A percentile compares a stretch with the other conserved stretches of the same genome.
phyloP scores from a whole-genome alignment of 495 filamentous ascomycete genomes.

The Penicillium pancosmium region DNA sequence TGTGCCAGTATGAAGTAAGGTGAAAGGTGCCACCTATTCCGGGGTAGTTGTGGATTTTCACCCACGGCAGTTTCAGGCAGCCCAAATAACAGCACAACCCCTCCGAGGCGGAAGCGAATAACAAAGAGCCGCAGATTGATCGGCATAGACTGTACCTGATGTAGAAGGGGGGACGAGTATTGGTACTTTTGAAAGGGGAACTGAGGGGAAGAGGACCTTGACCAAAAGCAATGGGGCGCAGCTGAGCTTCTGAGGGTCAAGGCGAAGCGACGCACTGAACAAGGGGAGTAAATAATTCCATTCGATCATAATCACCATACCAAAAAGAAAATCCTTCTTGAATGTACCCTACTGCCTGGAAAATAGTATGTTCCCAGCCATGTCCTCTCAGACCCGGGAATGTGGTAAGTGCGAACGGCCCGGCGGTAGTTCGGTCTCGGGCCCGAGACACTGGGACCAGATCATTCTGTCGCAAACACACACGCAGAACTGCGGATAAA shows the following conservation, averaged over 20 bases:
- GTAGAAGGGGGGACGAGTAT: not conserved
- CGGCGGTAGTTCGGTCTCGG: not conserved
- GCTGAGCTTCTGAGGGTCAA: not conserved
- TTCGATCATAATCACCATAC: no score
- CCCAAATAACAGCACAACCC: no score
- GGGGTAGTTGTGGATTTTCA: no score
- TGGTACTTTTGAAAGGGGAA: no score
- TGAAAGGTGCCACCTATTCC: no score
- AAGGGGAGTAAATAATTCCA: not conserved
- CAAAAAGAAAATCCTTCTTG: no score
- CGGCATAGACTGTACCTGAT: not conserved
- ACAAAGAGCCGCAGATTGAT: not conserved
- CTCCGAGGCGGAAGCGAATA: not conserved
- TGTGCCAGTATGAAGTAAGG: not conserved
- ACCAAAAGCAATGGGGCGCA: not conserved
- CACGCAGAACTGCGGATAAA: not conserved
- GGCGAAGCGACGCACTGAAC: not conserved
- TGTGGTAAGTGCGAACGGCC: slow-evolving; percentile 10
- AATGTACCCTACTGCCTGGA: no score
- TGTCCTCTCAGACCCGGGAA: not conserved
- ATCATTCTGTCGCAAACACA: not conserved
- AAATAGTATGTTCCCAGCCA: no score
- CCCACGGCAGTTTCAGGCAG: no score
- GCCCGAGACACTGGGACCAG: slow-evolving; percentile 1
- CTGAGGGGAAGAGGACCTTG: not conserved